Base-by-base conservation (phyloP, 805 yeast species). In the Candida maris region DNA sequence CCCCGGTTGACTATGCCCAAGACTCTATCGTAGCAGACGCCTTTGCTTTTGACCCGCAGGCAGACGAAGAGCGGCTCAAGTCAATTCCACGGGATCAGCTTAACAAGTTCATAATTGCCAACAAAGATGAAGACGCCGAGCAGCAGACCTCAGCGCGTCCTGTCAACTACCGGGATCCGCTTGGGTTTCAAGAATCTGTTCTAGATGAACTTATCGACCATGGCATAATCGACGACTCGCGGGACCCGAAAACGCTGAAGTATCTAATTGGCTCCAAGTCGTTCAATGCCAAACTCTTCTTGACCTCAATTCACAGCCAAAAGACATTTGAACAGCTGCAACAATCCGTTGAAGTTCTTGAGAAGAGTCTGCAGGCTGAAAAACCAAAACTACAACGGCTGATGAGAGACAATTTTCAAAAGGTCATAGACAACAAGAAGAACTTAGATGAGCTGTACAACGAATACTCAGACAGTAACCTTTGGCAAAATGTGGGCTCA, bases 361-460 rank as follows among this genome's bases (percentile, higher is more conserved):
- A 79, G 38, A 44, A 52, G 17, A 67, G 75, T 15, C 68, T 81
- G 21, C 62, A 67, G 5, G 57, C 66, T 2, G 74, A 74, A 45
- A 72, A 77, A 25, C 64, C 67, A 6, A 72, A 71, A 14, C 56
- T 80, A 48, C 70, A 73, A 39, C 49, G 54, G 12, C 56, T 79
- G 27, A 76, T 81, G 12, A 77, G 77, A 45, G 59, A 68, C 10
- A 85, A 83, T 51, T 81, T 77, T 46, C 72, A 75, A 36, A 68
- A 71, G 46, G 82, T 81, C 44, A 85, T 84, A 21, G 73, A 72
- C 43, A 70, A 80, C 19, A 84, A 84, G 50, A 73, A 81, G 17
- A 65, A 75, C 3, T 59, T 84, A 24, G 89, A 83, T 51, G 69
- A 70, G 19, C 77, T 81, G 4, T 72, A 77, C 42, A 63, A 58